Conservation (phyloP, 441 rosid genomes). For the Iberis amara region DNA sequence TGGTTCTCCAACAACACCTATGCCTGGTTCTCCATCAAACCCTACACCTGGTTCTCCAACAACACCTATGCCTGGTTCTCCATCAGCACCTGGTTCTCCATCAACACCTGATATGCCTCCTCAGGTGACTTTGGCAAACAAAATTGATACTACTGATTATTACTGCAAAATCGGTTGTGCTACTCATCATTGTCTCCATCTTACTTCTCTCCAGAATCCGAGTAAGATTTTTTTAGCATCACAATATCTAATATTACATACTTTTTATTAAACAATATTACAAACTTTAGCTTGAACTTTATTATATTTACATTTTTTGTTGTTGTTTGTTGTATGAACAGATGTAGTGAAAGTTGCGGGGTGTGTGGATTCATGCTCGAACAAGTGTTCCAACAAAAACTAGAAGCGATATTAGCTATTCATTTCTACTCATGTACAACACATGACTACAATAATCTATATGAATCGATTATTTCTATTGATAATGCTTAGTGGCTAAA, state of each 20-base stretch:
- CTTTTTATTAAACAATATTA: not conserved
- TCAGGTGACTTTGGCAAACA: conserved; percentile 8
- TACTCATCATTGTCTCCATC: conserved; percentile 14
- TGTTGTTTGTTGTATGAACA: not conserved
- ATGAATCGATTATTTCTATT: too few species aligned
- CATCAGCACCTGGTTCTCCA: conserved; percentile 7
- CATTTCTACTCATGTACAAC: too few species aligned
- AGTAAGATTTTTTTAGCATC: conserved; percentile 15
- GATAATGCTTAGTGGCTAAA: too few species aligned
- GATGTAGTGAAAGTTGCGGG: not conserved
- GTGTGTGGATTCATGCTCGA: conserved; percentile 12
- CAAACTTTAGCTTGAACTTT: too few species aligned
- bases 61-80: too few species aligned
- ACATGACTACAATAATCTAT: too few species aligned
- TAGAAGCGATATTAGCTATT: not conserved
- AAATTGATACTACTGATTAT: conserved; percentile 12
- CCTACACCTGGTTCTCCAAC: too few species aligned
- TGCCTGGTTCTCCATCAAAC: too few species aligned
- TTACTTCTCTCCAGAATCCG: conserved; percentile 20
- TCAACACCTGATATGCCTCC: conserved; percentile 3
- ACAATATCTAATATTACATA: not conserved
- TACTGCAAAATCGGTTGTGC: conserved; percentile 31
- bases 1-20: too few species aligned
- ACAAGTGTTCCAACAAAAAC: not conserved
- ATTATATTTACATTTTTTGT: too few species aligned